Percentiles rank a stretch among this genome's conserved stretches.
Conservation (phyloP, 345 rosid genomes). For the Melaleuca quinquenervia region DNA sequence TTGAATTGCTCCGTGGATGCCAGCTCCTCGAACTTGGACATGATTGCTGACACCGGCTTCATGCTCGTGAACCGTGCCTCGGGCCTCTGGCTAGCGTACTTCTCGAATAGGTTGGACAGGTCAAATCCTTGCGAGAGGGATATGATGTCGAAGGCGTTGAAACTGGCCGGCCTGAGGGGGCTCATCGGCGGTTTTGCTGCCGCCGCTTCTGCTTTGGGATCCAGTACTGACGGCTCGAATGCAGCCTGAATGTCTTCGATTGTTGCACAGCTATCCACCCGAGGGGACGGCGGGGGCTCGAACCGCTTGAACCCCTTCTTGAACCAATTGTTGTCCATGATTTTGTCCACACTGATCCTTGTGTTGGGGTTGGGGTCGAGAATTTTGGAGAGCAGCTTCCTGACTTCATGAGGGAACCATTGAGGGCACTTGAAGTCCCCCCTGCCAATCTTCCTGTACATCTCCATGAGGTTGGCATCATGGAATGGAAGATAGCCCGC, state of each 20-base stretch:
- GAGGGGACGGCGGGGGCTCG: slow-evolving; percentile 28
- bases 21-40: slow-evolving; percentile 66
- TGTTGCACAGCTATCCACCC: slow-evolving; percentile 6
- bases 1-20: slow-evolving; percentile 44
- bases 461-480: slow-evolving; percentile 49
- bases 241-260: slow-evolving; percentile 33
- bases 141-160: slow-evolving; percentile 76
- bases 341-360: slow-evolving; percentile 45
- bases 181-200: background rate
- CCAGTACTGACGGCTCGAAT: slow-evolving; percentile 10
- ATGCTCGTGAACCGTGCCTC: slow-evolving; percentile 46
- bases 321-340: slow-evolving; percentile 63
- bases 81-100: slow-evolving; percentile 12
- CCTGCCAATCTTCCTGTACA: slow-evolving; percentile 52
- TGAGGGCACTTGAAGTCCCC: slow-evolving; percentile 70
- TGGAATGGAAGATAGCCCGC: slow-evolving; percentile 78
- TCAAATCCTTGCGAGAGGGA: slow-evolving; percentile 75
- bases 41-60: slow-evolving; percentile 44
- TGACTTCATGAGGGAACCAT: slow-evolving; percentile 63
- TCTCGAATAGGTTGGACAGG: slow-evolving; percentile 66
- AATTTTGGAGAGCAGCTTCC: slow-evolving; percentile 56
- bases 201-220: background rate
- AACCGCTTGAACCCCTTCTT: slow-evolving; percentile 45
- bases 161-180: slow-evolving; percentile 25
- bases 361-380: slow-evolving; percentile 55